Conservation (phyloP, 345 rosid genomes). For the Dipteronia sinensis region DNA sequence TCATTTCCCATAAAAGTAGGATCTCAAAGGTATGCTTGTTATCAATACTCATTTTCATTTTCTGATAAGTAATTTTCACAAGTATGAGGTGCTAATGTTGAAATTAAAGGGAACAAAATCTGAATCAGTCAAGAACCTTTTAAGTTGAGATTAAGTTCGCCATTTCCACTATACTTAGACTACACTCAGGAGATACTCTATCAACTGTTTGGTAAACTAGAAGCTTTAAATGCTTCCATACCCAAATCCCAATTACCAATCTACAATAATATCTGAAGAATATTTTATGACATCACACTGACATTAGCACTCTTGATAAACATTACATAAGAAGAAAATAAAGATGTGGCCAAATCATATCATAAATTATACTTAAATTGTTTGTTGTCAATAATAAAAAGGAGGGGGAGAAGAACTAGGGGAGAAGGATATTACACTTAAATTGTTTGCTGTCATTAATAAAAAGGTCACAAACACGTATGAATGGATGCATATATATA, state of each 20-base stretch:
- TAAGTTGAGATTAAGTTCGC: not conserved
- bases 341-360: not conserved
- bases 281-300: slow-evolving; percentile 5
- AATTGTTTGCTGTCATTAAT: no score
- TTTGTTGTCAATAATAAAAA: not conserved
- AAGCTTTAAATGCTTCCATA: slow-evolving; percentile 11
- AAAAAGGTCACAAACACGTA: not conserved
- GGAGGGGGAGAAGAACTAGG: no score
- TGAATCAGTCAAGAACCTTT: not conserved
- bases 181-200: not conserved
- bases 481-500: not conserved
- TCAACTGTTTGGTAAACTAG: slow-evolving; percentile 1
- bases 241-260: slow-evolving; percentile 8
- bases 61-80: not conserved
- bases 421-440: no score
- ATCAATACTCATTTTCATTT: not conserved
- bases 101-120: not conserved
- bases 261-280: not conserved
- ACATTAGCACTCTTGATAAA: not conserved
- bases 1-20: not conserved
- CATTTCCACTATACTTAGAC: not conserved
- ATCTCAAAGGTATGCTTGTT: not conserved
- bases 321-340: not conserved
- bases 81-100: not conserved
- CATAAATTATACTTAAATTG: not conserved